Conservation (phyloP, 225 moss, liverwort and hornwort genomes). For the Neckera pumila region DNA sequence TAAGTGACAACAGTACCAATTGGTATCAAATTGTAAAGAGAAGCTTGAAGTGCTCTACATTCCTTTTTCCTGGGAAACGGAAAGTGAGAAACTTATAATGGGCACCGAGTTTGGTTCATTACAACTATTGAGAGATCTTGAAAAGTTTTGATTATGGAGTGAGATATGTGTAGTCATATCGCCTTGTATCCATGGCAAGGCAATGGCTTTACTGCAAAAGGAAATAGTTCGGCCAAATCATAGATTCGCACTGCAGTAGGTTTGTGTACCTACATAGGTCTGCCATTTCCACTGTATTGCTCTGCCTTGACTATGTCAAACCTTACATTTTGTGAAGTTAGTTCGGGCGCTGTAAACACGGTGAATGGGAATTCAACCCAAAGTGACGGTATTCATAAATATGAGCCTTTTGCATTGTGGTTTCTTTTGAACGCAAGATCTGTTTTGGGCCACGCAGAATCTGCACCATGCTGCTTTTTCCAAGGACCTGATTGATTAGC, state of each 20-base stretch:
- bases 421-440: background rate
- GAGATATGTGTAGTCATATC: background rate
- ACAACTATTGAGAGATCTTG: background rate
- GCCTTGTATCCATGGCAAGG: background rate
- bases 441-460: background rate
- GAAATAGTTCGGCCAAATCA: background rate
- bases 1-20: background rate
- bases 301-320: background rate
- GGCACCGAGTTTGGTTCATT: background rate
- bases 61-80: background rate
- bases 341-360: background rate
- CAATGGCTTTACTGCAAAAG: background rate
- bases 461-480: background rate
- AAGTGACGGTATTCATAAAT: background rate
- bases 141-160: background rate
- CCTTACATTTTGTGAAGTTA: background rate
- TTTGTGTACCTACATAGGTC: background rate
- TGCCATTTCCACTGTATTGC: background rate
- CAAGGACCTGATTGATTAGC: background rate
- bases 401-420: background rate
- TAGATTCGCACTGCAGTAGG: background rate
- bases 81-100: background rate
- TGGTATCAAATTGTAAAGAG: background rate
- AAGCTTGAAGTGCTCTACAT: background rate
- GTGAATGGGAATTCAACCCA: background rate